Conservation (phyloP, 2,329 filamentous ascomycete genomes). For the Pyrenophora teres region DNA sequence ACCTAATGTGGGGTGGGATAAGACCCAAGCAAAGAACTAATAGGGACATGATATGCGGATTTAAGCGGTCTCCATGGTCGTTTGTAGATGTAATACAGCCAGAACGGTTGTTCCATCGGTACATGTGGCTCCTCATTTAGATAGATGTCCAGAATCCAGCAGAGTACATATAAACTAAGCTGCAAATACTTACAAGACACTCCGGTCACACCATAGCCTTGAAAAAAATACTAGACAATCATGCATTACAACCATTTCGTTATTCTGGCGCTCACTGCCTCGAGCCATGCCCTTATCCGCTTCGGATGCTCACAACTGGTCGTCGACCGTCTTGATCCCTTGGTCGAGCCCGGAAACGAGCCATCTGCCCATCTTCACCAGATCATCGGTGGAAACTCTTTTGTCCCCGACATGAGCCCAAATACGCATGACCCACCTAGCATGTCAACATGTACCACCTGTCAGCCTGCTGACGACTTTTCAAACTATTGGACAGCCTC, state of each 20-base stretch:
- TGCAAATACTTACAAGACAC: too few species aligned
- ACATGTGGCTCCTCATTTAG: too few species aligned
- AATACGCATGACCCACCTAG: constrained; percentile 25
- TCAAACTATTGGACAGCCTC: constrained; percentile 37
- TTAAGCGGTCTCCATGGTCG: too few species aligned
- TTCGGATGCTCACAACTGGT: constrained; percentile 37
- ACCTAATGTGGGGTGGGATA: constrained; percentile 1
- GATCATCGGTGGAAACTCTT: constrained; percentile 36
- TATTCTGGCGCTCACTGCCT: constrained; percentile 22
- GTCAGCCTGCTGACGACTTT: constrained; percentile 25
- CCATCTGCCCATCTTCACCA: constrained; percentile 35
- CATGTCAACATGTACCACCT: constrained; percentile 34
- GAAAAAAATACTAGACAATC: too few species aligned
- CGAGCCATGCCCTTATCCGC: constrained; percentile 30
- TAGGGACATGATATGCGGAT: too few species aligned
- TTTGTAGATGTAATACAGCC: too few species aligned
- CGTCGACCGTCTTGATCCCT: constrained; percentile 33
- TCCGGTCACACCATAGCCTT: too few species aligned
- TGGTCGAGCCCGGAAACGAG: constrained; percentile 28
- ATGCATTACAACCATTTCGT: constrained; percentile 24
- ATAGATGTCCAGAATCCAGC: too few species aligned
- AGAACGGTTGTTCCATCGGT: too few species aligned
- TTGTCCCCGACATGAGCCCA: constrained; percentile 29
- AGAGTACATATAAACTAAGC: too few species aligned
- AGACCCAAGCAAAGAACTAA: too few species aligned